These are phyloP conservation scores for Cicer pinnatifidum DNA, from an alignment of 306 rosid species.

Conservation along the genomic window DNA sequence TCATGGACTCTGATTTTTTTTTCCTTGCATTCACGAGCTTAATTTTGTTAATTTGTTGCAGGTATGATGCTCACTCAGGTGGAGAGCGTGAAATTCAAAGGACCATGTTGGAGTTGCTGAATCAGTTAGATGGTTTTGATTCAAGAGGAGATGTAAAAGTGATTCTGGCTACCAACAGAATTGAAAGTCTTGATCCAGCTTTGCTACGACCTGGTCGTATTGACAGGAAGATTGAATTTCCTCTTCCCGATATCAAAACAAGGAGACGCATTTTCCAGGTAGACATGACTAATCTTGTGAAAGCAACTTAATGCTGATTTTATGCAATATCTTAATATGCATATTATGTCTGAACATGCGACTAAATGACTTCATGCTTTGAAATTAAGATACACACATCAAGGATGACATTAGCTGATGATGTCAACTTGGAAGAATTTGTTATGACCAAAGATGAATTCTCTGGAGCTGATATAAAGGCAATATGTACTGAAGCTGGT, in stretches of 20 bases:
- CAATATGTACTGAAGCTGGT: conserved; percentile 98
- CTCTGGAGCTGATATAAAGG: conserved; percentile 98
- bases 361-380: conserved; percentile 27
- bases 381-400: conserved; percentile 85
- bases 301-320: conserved; percentile 33
- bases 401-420: conserved; percentile 96
- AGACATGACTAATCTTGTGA: conserved; percentile 33
- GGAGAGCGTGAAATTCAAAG: conserved; percentile 98
- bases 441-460: conserved; percentile 99
- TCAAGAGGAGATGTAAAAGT: conserved; percentile 98
- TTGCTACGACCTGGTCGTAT: conserved; percentile 97
- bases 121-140: conserved; percentile 96
- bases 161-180: conserved; percentile 92
- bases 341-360: conserved; percentile 7
- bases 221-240: conserved; percentile 93
- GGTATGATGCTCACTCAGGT: conserved; percentile 98
- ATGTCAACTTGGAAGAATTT: conserved; percentile 95
- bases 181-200: conserved; percentile 97
- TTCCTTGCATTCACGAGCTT: conserved; percentile 20
- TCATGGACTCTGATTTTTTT: not conserved
- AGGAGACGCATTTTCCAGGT: conserved; percentile 98
- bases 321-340: conserved; percentile 27
- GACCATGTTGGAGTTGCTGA: conserved; percentile 90
- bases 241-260: conserved; percentile 97
- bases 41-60: conserved; percentile 43